Evolutionary conservation across 495 filamentous ascomycete species (phyloP).

Genomic region (Annulohypoxylon bovei): DNA sequence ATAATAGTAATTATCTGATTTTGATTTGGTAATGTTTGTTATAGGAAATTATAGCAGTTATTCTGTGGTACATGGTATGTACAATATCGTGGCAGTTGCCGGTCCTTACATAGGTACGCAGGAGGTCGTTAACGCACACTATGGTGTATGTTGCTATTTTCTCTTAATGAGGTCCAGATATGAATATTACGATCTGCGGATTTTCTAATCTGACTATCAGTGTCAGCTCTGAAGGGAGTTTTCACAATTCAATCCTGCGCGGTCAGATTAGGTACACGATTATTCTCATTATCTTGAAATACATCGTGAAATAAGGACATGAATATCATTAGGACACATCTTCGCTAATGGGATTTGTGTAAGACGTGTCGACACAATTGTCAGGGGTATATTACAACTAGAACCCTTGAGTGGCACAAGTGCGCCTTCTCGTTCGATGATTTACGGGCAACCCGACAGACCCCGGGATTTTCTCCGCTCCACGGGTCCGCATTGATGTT

Average conservation of each 20-base stretch:
- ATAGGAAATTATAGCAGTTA: not conserved
- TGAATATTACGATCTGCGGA: not conserved
- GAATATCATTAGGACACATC: not conserved
- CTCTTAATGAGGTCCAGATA: not conserved
- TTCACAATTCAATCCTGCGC: not conserved
- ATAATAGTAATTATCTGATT: constrained; percentile 1
- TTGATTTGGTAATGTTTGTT: not conserved
- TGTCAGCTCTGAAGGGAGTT: not conserved
- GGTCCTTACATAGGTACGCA: not conserved
- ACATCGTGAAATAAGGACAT: not conserved
- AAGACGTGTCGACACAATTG: not conserved
- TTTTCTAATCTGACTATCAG: not conserved
- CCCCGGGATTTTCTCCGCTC: constrained; percentile 24
- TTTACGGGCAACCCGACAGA: constrained; percentile 12
- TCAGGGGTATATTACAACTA: constrained; percentile 3
- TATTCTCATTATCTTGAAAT: not conserved
- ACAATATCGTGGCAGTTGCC: not conserved
- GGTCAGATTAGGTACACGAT: not conserved
- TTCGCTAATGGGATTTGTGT: not conserved
- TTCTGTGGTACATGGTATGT: not conserved
- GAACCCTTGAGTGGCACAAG: not conserved
- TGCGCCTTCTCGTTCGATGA: not conserved
- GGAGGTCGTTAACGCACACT: not conserved
- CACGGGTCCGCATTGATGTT: constrained; percentile 36
- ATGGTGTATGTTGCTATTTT: not conserved